Percentiles rank a stretch among this genome's conserved stretches.
These are phyloP conservation scores for Hemisphaericaspora nanyangensis DNA, from an alignment of 805 yeast genomes.

Conservation along the genomic window DNA sequence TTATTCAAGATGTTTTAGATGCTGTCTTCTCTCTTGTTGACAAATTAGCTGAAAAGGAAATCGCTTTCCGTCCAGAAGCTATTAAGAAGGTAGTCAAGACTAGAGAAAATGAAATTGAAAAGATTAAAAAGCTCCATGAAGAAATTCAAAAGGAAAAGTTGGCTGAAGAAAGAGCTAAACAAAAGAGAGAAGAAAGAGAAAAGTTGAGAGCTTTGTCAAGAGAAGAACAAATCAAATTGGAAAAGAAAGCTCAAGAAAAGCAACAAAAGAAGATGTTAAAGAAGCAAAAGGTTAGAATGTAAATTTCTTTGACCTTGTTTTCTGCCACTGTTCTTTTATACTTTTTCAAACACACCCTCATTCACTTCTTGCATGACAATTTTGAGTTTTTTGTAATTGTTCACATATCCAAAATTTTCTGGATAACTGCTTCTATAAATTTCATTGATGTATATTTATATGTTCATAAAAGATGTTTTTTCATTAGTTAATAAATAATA, in stretches of 20 bases:
- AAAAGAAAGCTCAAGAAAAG: slow-evolving; percentile 75
- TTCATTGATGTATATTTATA: too few species aligned
- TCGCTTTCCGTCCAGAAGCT: slow-evolving; percentile 67
- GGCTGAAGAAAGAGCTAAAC: slow-evolving; percentile 68
- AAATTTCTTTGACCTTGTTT: background rate
- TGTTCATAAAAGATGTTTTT: too few species aligned
- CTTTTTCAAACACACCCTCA: background rate
- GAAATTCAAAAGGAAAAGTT: slow-evolving; percentile 62
- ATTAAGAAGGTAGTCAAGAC: slow-evolving; percentile 70
- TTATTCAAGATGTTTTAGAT: slow-evolving; percentile 46
- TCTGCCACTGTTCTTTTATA: background rate
- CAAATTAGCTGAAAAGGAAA: slow-evolving; percentile 45
- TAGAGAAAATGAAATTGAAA: slow-evolving; percentile 70
- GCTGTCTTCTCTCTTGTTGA: slow-evolving; percentile 62
- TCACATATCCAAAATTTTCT: too few species aligned
- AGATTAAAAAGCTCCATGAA: slow-evolving; percentile 67
- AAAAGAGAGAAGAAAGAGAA: slow-evolving; percentile 62
- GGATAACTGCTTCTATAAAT: too few species aligned
- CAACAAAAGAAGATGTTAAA: slow-evolving; percentile 70
- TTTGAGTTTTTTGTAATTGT: background rate
- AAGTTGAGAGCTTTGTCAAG: slow-evolving; percentile 54
- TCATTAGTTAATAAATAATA: too few species aligned
- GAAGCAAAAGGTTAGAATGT: slow-evolving; percentile 49
- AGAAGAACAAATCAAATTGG: slow-evolving; percentile 75
- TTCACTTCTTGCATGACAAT: background rate